These are phyloP conservation scores for Camellia lanceoleosa DNA, from an alignment of 148 eudicot species.

Conservation along the genomic window DNA sequence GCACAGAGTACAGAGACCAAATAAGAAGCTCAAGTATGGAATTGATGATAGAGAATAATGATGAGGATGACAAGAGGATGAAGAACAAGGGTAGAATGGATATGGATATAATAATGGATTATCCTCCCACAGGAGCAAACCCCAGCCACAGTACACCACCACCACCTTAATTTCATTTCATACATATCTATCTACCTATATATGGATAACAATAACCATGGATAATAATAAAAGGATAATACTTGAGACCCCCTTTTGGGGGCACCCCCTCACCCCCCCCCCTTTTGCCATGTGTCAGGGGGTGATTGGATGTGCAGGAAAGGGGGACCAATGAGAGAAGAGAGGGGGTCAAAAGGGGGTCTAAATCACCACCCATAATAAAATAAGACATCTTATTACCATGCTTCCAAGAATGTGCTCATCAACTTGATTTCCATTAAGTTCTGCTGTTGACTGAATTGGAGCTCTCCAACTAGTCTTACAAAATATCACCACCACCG, in stretches of 20 bases:
- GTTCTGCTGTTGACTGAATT: background rate
- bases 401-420: background rate
- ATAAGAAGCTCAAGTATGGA: background rate
- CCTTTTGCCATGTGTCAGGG: no score
- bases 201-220: no score
- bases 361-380: no score
- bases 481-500: background rate
- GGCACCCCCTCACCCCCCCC: no score
- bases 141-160: no score
- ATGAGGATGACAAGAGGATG: background rate
- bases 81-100: background rate
- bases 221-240: no score
- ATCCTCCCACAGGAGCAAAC: background rate
- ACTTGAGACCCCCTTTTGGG: no score
- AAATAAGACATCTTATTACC: background rate
- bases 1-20: background rate
- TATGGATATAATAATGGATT: no score
- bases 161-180: background rate
- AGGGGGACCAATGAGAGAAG: no score
- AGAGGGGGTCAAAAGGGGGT: no score
- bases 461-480: background rate
- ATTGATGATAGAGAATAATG: background rate
- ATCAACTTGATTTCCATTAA: background rate
- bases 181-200: background rate
- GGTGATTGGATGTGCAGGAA: no score